These are phyloP conservation scores for Ophiostoma novo-ulmi DNA, from an alignment of 2,329 filamentous ascomycete genomes.

Conservation along the genomic window DNA sequence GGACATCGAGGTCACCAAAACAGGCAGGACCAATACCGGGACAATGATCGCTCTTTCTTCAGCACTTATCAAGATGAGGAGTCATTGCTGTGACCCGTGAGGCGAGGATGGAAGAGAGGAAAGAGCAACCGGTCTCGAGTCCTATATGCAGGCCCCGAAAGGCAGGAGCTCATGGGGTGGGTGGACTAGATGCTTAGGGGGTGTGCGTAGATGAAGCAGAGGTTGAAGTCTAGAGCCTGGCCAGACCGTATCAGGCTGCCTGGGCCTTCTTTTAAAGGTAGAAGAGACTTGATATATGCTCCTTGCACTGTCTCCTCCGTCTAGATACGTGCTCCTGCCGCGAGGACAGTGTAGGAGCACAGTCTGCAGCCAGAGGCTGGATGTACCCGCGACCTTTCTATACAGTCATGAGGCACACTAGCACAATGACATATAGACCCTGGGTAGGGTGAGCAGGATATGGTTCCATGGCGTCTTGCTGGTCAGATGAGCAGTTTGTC, in stretches of 20 bases:
- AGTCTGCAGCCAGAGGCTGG: neutral
- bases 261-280: neutral
- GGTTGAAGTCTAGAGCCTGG: neutral
- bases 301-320: neutral
- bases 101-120: neutral
- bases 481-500: neutral
- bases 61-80: neutral
- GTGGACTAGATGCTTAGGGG: neutral
- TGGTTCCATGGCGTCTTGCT: neutral
- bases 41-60: neutral
- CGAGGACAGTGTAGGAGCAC: neutral
- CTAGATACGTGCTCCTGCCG: neutral
- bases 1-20: neutral
- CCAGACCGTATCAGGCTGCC: neutral
- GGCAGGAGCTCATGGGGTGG: conserved; percentile 4
- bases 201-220: neutral
- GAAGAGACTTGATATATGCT: neutral
- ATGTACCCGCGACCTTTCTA: neutral
- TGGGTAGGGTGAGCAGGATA: neutral
- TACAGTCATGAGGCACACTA: neutral
- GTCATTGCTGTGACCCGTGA: no score
- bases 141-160: neutral
- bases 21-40: neutral
- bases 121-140: conserved; percentile 16
- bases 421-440: neutral